Base-by-base conservation (phyloP, 2,329 filamentous ascomycete genomes). In the Decorospora gaudefroyi region DNA sequence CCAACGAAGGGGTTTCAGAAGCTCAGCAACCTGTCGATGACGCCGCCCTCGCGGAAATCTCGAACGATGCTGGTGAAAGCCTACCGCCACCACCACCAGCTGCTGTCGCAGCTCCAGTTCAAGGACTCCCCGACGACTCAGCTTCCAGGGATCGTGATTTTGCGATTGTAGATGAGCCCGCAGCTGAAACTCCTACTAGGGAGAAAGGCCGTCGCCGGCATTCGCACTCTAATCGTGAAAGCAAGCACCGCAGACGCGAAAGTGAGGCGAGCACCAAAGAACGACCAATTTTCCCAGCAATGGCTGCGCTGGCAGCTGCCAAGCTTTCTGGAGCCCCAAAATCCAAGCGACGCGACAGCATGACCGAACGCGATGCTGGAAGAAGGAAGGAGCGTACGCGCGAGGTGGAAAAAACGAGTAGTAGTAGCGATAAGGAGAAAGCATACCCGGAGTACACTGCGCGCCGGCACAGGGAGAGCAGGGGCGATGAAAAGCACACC, bases 281-380 rank as follows among this genome's bases (percentile, higher is more conserved):
- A 38, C 52, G 55, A 23, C 62, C 65, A 7, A 36, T 34, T 7
- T 27, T 63, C 9, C 50, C 56, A 13, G 40, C 27, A 1, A 39
- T 49, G 4, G 53, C 58, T 18, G 19, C 61, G 7, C 38, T 65
- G 1, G 56, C 56, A 12, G 51, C 52, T 13, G 38, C 56, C 6
- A 65, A 60, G 26, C 32, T 60, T 15, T 41, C 49, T 19, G 51
- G 55, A 10, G 52, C 55, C 15, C 44, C 55, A 6, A 63, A 53
- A 27, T 58, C 48, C 21, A 68, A 62, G 31, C 58, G 65, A 18
- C 58, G 59, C 7, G 65, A 69, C 36, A 68, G 65, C 38, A 62
- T 66, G 23, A 64, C 64, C 3, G 65, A 67, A 10, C 57, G 59
- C 13, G 67, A 70, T 15, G 16, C 49, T 15, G 41, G 37, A 6